Evolutionary conservation across 2,329 filamentous ascomycete genomes (phyloP).

Genomic region (Dothideomycetes sp.): DNA sequence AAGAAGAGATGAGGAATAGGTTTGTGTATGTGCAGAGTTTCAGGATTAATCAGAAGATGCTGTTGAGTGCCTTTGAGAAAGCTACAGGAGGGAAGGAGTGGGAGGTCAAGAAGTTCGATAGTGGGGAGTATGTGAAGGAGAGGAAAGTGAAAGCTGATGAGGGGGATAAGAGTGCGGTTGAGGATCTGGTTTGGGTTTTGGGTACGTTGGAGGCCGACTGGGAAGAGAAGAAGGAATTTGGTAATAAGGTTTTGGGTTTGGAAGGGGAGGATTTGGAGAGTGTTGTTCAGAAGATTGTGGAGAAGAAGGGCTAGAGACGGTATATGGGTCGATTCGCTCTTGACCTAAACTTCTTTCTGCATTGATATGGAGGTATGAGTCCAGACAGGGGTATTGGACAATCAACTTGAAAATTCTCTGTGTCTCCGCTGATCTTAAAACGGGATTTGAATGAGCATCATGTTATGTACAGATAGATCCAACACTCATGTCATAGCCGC

Average conservation of each 20-base stretch:
- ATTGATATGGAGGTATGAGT: too few species aligned
- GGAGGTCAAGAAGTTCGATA: slow-evolving; percentile 34
- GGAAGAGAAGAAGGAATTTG: slow-evolving; percentile 27
- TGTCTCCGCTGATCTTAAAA: too few species aligned
- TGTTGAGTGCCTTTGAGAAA: slow-evolving; percentile 46
- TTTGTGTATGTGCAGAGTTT: slow-evolving; percentile 51
- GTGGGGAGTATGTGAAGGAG: slow-evolving; percentile 23
- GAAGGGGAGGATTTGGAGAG: slow-evolving; percentile 32
- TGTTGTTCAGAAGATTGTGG: slow-evolving; percentile 25
- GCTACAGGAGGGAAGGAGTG: slow-evolving; percentile 44
- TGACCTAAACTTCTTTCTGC: too few species aligned
- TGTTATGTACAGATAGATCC: too few species aligned
- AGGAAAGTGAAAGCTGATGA: slow-evolving; percentile 29
- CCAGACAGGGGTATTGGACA: too few species aligned
- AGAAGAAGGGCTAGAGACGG: slow-evolving; percentile 16
- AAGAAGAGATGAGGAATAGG: slow-evolving; percentile 45
- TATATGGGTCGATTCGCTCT: too few species aligned
- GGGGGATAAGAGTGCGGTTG: slow-evolving; percentile 26
- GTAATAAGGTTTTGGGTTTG: slow-evolving; percentile 35
- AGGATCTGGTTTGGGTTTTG: slow-evolving; percentile 24
- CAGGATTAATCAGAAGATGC: slow-evolving; percentile 48
- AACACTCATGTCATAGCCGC: too few species aligned
- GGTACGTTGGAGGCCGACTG: slow-evolving; percentile 26
- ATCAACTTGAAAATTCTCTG: too few species aligned
- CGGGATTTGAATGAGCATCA: too few species aligned